A percentile compares a stretch with the other conserved stretches of the same genome.
Conservation (phyloP, 2,329 filamentous ascomycete species). For the Reticulascus tulasneorum region DNA sequence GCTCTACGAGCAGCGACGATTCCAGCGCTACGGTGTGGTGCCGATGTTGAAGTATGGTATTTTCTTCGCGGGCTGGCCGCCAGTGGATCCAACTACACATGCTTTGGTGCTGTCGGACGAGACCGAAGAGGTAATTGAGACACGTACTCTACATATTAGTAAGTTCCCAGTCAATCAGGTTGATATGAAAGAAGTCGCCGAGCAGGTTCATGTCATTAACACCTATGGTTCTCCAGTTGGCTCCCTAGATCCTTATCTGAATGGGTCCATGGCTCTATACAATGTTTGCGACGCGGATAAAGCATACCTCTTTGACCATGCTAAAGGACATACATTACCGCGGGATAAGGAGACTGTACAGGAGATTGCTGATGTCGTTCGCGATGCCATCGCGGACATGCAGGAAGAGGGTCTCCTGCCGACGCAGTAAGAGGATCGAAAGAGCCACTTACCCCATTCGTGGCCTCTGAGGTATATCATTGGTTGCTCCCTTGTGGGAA, state of each 20-base stretch:
- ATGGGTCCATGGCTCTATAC: slow-evolving; percentile 57
- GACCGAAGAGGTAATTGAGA: slow-evolving; percentile 43
- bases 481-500: too few relatives aligned
- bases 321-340: slow-evolving; percentile 60
- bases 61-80: slow-evolving; percentile 53
- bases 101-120: slow-evolving; percentile 46
- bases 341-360: slow-evolving; percentile 45
- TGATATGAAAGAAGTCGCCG: neutral
- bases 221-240: slow-evolving; percentile 34
- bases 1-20: slow-evolving; percentile 42
- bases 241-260: slow-evolving; percentile 55
- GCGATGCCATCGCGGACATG: slow-evolving; percentile 20
- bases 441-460: too few relatives aligned
- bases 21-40: slow-evolving; percentile 14
- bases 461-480: too few relatives aligned
- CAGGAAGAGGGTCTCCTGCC: slow-evolving; percentile 9
- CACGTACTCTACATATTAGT: slow-evolving; percentile 50
- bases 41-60: slow-evolving; percentile 43
- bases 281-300: slow-evolving; percentile 58
- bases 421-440: slow-evolving; percentile 9
- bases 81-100: slow-evolving; percentile 37
- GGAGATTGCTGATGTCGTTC: slow-evolving; percentile 41
- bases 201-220: neutral
- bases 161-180: slow-evolving; percentile 18
- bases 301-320: slow-evolving; percentile 60